Evolutionary conservation across 1,284 basidiomycete species (phyloP).

Genomic region (Entoloma clypeatum): DNA sequence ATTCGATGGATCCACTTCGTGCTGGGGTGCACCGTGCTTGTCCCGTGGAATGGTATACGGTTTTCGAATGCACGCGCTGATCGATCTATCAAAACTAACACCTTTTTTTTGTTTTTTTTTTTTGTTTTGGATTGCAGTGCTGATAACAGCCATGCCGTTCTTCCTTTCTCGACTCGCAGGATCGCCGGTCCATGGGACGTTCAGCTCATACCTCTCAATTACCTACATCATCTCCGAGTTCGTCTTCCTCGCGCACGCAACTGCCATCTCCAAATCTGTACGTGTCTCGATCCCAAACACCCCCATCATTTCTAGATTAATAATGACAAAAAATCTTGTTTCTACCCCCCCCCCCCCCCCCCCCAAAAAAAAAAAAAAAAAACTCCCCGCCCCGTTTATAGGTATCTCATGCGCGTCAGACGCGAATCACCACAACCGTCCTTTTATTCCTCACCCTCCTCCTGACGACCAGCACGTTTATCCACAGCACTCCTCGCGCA

Average conservation of each 20-base stretch:
- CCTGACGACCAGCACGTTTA: constrained; percentile 59
- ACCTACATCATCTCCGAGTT: constrained; percentile 64
- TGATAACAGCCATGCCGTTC: constrained; percentile 75
- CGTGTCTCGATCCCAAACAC: constrained; percentile 34
- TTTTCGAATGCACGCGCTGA: too few relatives aligned
- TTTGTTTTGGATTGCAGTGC: constrained; percentile 38
- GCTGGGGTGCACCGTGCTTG: constrained; percentile 66
- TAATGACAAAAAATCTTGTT: too few relatives aligned
- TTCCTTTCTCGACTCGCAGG: constrained; percentile 62
- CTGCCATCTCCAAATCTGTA: constrained; percentile 62
- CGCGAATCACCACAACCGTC: constrained; percentile 39
- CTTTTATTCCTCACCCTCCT: constrained; percentile 50
- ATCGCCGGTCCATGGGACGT: constrained; percentile 54
- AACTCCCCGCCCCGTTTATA: too few relatives aligned
- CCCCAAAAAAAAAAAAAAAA: too few relatives aligned
- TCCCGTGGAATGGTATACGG: constrained; percentile 76
- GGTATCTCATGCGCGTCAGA: too few relatives aligned
- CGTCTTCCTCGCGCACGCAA: constrained; percentile 67
- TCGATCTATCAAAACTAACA: not conserved
- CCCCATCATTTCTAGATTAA: too few relatives aligned
- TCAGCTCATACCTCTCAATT: constrained; percentile 67
- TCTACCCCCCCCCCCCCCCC: too few relatives aligned
- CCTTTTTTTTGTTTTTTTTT: constrained; percentile 12
- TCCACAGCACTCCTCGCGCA: constrained; percentile 43
- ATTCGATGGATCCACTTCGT: constrained; percentile 64